phyloP scores from a whole-genome alignment of 768 basidiomycete species.

The Sutorius australiensis region DNA sequence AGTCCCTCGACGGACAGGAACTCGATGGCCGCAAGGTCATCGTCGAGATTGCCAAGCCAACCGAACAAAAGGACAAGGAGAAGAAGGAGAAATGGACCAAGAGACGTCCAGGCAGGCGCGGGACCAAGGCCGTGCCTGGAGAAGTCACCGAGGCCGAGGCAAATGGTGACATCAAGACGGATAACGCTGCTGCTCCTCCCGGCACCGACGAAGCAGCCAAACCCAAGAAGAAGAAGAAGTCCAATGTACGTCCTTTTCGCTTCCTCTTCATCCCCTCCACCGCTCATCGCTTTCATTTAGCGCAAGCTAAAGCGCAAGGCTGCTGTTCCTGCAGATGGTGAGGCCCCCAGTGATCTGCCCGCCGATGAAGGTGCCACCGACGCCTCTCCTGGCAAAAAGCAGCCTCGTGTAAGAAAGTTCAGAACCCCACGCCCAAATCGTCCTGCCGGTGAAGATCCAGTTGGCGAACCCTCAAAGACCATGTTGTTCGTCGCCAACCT shows the following conservation, averaged over 20 bases:
- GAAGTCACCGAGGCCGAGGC: conserved; percentile 90
- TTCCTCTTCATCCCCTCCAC: not conserved
- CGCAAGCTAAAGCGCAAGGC: conserved; percentile 48
- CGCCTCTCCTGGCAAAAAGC: conserved; percentile 34
- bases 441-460: conserved; percentile 77
- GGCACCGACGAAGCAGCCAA: conserved; percentile 56
- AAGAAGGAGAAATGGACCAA: conserved; percentile 74
- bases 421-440: conserved; percentile 58
- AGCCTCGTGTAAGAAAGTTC: conserved; percentile 54
- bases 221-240: conserved; percentile 81
- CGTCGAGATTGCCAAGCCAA: conserved; percentile 90
- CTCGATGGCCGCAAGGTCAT: conserved; percentile 87
- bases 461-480: conserved; percentile 83
- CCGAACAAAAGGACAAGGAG: conserved; percentile 78
- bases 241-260: conserved; percentile 37
- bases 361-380: conserved; percentile 39
- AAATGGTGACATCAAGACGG: conserved; percentile 65
- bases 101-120: conserved; percentile 82
- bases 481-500: conserved; percentile 98
- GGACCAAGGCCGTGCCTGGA: conserved; percentile 81
- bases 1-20: conserved; percentile 80
- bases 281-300: conserved; percentile 32
- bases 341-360: conserved; percentile 28
- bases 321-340: conserved; percentile 35
- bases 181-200: conserved; percentile 48